Conservation (phyloP, 768 basidiomycete genomes). For the Crepidotus variabilis region DNA sequence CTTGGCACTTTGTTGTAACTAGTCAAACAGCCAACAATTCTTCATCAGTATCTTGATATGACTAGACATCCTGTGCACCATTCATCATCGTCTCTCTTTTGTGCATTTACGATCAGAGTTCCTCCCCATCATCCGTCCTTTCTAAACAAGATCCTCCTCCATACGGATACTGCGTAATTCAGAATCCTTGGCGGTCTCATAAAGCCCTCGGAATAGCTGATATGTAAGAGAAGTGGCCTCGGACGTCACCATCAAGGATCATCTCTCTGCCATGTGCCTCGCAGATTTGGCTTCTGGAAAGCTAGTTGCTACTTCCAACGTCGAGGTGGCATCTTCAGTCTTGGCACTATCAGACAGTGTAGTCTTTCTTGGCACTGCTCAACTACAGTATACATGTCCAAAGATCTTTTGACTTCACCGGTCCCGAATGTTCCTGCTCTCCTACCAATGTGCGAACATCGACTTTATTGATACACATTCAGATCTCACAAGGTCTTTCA, state of each 20-base stretch:
- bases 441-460: no score
- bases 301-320: neutral
- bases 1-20: no score
- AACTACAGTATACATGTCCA: neutral
- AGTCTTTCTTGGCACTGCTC: neutral
- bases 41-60: no score
- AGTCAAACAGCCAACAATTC: no score
- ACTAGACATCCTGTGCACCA: no score
- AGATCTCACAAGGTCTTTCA: no score
- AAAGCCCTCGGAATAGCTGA: neutral
- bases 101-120: no score
- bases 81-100: no score
- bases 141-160: neutral
- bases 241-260: neutral
- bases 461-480: no score
- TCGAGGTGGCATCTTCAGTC: neutral
- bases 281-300: neutral
- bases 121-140: neutral
- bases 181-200: neutral
- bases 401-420: no score
- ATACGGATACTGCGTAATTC: neutral
- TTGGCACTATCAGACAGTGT: neutral
- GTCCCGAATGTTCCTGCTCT: no score
- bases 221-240: neutral
- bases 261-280: neutral